Conservation (phyloP, 1,284 basidiomycete species). For the Cryptococcus sp. region DNA sequence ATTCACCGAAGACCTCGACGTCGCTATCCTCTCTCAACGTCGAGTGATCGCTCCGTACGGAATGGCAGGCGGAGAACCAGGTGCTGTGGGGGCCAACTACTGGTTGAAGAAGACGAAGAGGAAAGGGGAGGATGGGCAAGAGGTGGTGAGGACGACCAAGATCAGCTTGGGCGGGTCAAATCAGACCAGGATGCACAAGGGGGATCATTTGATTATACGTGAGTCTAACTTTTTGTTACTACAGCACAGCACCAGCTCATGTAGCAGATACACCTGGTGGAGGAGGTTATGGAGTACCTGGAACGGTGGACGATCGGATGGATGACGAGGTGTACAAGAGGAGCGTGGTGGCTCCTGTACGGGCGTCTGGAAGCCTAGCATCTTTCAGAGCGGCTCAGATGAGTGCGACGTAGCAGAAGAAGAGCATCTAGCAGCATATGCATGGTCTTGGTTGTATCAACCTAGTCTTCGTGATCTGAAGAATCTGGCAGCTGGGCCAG, state of each 20-base stretch:
- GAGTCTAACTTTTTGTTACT: slow-evolving; percentile 2
- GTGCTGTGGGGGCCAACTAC: slow-evolving; percentile 70
- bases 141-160: slow-evolving; percentile 5
- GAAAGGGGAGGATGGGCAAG: slow-evolving; percentile 2
- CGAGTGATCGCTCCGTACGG: slow-evolving; percentile 87
- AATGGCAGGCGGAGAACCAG: slow-evolving; percentile 74
- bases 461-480: too few species aligned
- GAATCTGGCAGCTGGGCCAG: too few species aligned
- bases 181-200: slow-evolving; percentile 13
- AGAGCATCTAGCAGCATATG: not conserved
- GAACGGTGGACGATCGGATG: slow-evolving; percentile 16
- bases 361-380: slow-evolving; percentile 14
- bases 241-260: not conserved
- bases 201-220: slow-evolving; percentile 18
- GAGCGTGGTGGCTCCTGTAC: slow-evolving; percentile 7
- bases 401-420: slow-evolving; percentile 3
- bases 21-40: slow-evolving; percentile 69
- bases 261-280: slow-evolving; percentile 57
- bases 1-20: slow-evolving; percentile 75
- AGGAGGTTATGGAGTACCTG: slow-evolving; percentile 58
- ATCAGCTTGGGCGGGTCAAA: slow-evolving; percentile 20
- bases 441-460: too few species aligned
- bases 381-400: slow-evolving; percentile 11
- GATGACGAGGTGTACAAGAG: slow-evolving; percentile 17
- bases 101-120: slow-evolving; percentile 56